These are phyloP conservation scores for Macadamia tetraphylla DNA, from an alignment of 164 flowering plant species.

Conservation along the genomic window DNA sequence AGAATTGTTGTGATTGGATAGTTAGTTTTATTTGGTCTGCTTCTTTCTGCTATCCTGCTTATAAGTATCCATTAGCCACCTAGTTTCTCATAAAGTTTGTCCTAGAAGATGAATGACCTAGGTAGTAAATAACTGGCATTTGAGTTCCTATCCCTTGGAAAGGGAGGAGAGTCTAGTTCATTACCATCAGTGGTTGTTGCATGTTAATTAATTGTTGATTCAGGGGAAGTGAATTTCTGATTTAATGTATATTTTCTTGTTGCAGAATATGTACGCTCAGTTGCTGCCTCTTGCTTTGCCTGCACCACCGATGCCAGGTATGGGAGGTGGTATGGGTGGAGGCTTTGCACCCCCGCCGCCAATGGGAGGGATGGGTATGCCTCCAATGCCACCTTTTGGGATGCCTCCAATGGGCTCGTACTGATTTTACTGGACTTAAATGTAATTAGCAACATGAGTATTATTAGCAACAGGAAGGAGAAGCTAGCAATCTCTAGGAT, in stretches of 20 bases:
- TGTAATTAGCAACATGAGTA: neutral
- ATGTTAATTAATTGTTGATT: no score
- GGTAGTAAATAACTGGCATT: neutral
- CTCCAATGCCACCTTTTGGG: conserved; percentile 97
- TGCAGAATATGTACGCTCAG: conserved; percentile 99
- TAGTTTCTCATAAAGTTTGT: neutral
- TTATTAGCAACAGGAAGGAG: neutral
- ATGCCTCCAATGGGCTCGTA: conserved; percentile 95
- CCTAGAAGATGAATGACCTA: neutral
- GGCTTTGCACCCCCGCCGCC: conserved; percentile 61
- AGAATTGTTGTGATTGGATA: neutral
- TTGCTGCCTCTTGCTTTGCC: conserved; percentile 97
- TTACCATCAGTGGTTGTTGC: no score
- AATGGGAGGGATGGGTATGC: conserved; percentile 93
- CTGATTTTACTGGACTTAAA: conserved; percentile 14
- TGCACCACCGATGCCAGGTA: conserved; percentile 91
- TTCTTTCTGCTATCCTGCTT: neutral
- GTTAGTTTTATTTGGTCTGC: neutral
- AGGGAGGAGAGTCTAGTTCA: neutral
- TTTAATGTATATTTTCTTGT: neutral
- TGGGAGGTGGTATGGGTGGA: conserved; percentile 37
- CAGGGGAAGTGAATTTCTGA: neutral
- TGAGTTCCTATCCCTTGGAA: neutral
- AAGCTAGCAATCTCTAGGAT: neutral
- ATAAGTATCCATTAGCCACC: neutral